A percentile compares a stretch with the other conserved stretches of the same genome.
Evolutionary conservation across 1,284 basidiomycete species (phyloP).

Genomic region (Grifola frondosa): DNA sequence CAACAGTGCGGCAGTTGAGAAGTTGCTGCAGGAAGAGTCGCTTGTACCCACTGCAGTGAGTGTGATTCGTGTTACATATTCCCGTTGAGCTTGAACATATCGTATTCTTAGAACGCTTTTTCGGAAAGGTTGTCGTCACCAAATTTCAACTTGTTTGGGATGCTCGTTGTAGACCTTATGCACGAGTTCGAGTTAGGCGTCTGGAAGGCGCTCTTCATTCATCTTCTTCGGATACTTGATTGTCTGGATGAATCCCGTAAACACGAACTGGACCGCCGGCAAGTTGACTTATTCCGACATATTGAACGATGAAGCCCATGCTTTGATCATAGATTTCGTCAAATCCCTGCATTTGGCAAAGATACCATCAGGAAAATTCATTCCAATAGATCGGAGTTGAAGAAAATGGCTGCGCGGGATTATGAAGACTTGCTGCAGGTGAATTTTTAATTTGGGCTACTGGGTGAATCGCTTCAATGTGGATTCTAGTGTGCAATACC

Average conservation of each 20-base stretch:
- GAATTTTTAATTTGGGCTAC: too few species aligned
- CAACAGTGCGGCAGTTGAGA: slow-evolving; percentile 8
- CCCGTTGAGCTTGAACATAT: background rate
- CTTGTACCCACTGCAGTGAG: slow-evolving; percentile 10
- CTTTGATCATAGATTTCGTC: slow-evolving; percentile 17
- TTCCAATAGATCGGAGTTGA: slow-evolving; percentile 2
- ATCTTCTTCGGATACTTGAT: slow-evolving; percentile 35
- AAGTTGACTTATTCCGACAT: background rate
- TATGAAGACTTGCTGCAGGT: slow-evolving; percentile 31
- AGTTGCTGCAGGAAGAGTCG: slow-evolving; percentile 14
- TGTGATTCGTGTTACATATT: background rate
- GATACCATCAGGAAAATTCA: background rate
- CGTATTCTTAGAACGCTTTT: slow-evolving; percentile 7
- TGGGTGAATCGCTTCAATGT: too few species aligned
- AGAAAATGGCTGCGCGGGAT: slow-evolving; percentile 26
- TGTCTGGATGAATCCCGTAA: slow-evolving; percentile 2
- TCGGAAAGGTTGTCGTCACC: slow-evolving; percentile 5
- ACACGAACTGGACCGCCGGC: slow-evolving; percentile 17
- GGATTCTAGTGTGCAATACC: slow-evolving; percentile 27
- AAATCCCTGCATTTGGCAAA: slow-evolving; percentile 16
- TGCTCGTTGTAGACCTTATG: slow-evolving; percentile 34
- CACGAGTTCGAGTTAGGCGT: slow-evolving; percentile 39
- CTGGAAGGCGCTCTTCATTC: slow-evolving; percentile 35
- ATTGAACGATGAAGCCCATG: background rate
- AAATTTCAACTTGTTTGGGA: slow-evolving; percentile 25